Percentiles rank a stretch among this genome's conserved stretches.
These are phyloP conservation scores for Tritrichomonas musculus DNA, from an alignment of 208 protist species.

Conservation along the genomic window DNA sequence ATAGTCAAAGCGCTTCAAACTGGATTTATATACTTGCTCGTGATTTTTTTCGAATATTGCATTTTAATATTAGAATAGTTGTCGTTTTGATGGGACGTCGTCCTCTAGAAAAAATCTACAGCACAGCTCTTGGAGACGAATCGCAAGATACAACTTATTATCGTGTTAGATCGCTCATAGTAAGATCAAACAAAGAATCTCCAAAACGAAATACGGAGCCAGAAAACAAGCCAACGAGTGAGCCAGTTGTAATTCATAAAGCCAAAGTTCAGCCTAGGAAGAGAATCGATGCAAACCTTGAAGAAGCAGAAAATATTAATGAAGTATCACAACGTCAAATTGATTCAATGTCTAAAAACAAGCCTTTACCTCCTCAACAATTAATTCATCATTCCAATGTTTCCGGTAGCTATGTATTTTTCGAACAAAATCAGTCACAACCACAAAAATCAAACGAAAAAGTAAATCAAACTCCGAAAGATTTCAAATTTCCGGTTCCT, in stretches of 20 bases:
- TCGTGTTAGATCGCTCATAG: neutral
- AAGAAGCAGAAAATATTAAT: no score
- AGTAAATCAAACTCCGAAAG: neutral
- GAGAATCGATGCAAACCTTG: neutral
- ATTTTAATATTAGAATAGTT: neutral
- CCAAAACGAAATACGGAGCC: neutral
- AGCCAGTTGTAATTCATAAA: neutral
- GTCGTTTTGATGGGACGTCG: neutral
- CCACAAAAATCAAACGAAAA: neutral
- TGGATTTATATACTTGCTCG: neutral
- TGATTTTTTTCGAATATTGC: neutral
- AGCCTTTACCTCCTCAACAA: no score
- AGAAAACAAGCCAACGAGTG: neutral
- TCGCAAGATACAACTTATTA: neutral
- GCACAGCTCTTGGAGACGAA: neutral
- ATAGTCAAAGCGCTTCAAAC: neutral
- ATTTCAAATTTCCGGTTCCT: neutral
- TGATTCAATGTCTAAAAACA: no score
- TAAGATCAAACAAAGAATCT: neutral
- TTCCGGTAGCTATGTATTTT: no score
- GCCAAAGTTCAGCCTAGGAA: neutral
- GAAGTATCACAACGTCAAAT: no score
- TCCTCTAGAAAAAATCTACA: neutral
- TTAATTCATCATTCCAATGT: no score
- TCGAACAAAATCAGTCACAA: no score